Evolutionary conservation across 169 alveolate genomes (phyloP), one percentile per base, ranked within the genome.

Genomic region (Theileria sp.): DNA sequence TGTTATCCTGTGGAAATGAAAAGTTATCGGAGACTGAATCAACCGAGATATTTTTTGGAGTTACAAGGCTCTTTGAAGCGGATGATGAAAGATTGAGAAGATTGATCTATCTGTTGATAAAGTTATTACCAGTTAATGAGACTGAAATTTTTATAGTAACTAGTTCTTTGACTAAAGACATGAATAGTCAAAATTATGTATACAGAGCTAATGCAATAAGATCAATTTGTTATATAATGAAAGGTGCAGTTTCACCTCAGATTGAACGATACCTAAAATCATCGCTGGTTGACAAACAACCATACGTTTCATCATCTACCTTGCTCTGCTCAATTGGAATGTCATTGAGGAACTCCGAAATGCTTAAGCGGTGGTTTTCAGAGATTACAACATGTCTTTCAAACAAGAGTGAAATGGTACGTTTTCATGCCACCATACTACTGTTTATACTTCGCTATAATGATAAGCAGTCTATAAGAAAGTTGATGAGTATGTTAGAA

Each of bases 131-230:
- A 3, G 98, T 96, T 19, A 90, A 88, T 26, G 98, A 96, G 36
- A 88, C 96, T 56, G 98, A 95, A 77, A 96, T 93, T 2, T 97
- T 97, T 92, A 96, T 97, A 51, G 98, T 97, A 62, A 97, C 98
- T 54, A 93, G 97, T 62, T 96, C 98, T 17, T 90, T 98, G 62
- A 96, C 98, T 28, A 97, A 96, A 79, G 99, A 97, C 88, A 94
- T 97, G 92, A 95, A 93, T 73, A 92, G 98, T 62, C 94, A 93
- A 51, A 97, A 96, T 81, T 97, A 94, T 77, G 92, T 96, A 78
- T 96, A 94, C 86, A 91, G 98, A 78, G 99, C 99, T 13, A 95
- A 95, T 80, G 98, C 99, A 50, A 91, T 98, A 71, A 93, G 99
- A 71, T 97, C 97, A 7, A 92, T 98, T 51, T 94, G 99, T 68